phyloP scores from a whole-genome alignment of 2,329 filamentous ascomycete genomes.

The Rutstroemia sp. region DNA sequence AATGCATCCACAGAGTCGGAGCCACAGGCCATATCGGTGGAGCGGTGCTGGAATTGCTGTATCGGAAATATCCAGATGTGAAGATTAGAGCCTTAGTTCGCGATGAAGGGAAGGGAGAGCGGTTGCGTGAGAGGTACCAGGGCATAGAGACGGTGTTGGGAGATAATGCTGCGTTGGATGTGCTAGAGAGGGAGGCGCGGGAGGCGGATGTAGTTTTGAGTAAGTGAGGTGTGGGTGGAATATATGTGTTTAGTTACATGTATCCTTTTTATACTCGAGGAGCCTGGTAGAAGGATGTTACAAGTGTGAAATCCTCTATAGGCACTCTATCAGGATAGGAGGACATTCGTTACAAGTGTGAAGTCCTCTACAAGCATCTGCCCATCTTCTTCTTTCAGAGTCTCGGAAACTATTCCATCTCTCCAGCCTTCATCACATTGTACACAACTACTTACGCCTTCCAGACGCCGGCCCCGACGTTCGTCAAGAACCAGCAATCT shows the following conservation, averaged over 20 bases:
- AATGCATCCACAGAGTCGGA: neutral
- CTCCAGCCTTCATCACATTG: neutral
- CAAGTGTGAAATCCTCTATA: too few relatives aligned
- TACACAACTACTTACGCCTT: neutral
- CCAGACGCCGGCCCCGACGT: constrained; percentile 11
- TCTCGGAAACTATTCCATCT: neutral
- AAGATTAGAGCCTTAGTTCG: constrained; percentile 8
- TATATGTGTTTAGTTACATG: neutral
- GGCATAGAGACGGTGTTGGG: constrained; percentile 2
- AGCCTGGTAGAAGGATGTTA: too few relatives aligned
- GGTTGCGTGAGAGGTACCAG: constrained; percentile 8
- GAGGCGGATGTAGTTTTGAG: constrained; percentile 12
- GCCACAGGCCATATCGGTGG: constrained; percentile 17
- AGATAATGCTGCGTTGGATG: constrained; percentile 5
- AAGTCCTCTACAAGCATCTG: too few relatives aligned
- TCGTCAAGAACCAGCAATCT: constrained; percentile 3
- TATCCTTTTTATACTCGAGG: too few relatives aligned
- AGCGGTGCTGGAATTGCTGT: constrained; percentile 10
- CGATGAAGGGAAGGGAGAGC: constrained; percentile 1
- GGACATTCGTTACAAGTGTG: too few relatives aligned
- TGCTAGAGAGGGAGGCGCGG: constrained; percentile 6
- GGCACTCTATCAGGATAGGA: neutral
- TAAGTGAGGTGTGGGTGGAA: neutral
- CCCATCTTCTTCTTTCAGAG: neutral
- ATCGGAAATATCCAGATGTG: neutral